phyloP scores from a whole-genome alignment of 2,329 filamentous ascomycete species.

The Fusarium xyrophilum region DNA sequence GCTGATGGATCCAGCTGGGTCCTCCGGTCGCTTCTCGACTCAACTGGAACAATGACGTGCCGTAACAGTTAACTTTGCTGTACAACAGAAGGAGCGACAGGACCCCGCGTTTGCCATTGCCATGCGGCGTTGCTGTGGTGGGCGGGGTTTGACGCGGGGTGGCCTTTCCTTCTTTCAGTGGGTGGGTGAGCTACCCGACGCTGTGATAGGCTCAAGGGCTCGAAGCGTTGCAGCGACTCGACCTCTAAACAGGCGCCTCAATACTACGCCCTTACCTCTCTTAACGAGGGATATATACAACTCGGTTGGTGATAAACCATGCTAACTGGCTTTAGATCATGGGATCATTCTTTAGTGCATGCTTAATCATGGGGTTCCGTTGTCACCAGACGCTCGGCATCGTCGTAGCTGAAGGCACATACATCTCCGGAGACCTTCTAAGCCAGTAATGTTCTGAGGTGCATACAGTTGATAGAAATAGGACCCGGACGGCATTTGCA shows the following conservation, averaged over 20 bases:
- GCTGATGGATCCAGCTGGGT: constrained; percentile 27
- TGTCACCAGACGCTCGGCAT: constrained; percentile 7
- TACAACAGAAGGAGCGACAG: constrained; percentile 2
- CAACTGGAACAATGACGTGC: constrained; percentile 37
- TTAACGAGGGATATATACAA: constrained; percentile 23
- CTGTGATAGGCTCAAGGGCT: background rate
- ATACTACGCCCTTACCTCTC: background rate
- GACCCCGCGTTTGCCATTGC: constrained; percentile 20
- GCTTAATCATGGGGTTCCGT: constrained; percentile 6
- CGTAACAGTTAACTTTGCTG: constrained; percentile 21
- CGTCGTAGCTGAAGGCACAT: background rate
- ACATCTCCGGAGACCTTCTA: background rate
- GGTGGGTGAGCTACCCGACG: background rate
- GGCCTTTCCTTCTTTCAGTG: constrained; percentile 1
- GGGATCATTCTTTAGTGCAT: constrained; percentile 22
- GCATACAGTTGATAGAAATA: background rate
- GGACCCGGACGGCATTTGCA: background rate
- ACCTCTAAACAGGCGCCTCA: constrained; percentile 15
- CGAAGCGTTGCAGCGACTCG: constrained; percentile 6
- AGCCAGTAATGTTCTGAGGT: background rate
- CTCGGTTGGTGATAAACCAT: background rate
- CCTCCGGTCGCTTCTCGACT: background rate
- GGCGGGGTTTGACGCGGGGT: constrained; percentile 36
- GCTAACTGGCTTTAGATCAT: constrained; percentile 18
- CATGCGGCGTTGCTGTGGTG: constrained; percentile 24